Conservation (phyloP, 2,329 filamentous ascomycete genomes). For the Penicillium sp. region DNA sequence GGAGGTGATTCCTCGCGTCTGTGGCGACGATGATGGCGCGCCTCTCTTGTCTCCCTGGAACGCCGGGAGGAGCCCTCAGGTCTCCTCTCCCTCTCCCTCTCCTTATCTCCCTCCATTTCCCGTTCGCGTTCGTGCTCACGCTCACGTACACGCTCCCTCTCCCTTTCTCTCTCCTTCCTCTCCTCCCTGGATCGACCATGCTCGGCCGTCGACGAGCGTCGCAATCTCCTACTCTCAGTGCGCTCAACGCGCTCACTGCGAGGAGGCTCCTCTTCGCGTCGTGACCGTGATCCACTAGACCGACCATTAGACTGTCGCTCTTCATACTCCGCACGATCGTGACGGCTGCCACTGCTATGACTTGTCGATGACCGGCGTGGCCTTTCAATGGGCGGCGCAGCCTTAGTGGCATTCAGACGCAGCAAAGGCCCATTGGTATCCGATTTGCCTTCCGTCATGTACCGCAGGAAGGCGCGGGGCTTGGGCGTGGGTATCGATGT, state of each 20-base stretch:
- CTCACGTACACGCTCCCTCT: conserved; percentile 7
- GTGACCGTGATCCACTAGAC: conserved; percentile 26
- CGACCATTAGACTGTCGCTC: conserved; percentile 22
- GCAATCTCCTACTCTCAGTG: conserved; percentile 15
- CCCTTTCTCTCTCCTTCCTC: conserved; percentile 20
- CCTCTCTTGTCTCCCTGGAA: conserved; percentile 19
- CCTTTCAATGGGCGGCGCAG: conserved; percentile 30
- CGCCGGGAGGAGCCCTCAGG: conserved; percentile 23
- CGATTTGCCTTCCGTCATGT: conserved; percentile 41
- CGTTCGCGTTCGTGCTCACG: conserved; percentile 11
- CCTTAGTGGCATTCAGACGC: conserved; percentile 36
- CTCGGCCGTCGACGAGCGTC: conserved; percentile 22
- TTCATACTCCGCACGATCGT: conserved; percentile 22
- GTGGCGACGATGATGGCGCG: conserved; percentile 24
- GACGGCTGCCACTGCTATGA: conserved; percentile 27
- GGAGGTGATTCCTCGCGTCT: conserved; percentile 29
- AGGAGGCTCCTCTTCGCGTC: conserved; percentile 26
- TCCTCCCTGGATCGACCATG: conserved; percentile 19
- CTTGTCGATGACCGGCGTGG: conserved; percentile 32
- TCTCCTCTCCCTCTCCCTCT: conserved; percentile 9
- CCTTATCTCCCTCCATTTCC: conserved; percentile 13
- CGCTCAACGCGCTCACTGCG: background rate
- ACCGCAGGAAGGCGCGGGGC: conserved; percentile 33
- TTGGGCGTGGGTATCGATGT: conserved; percentile 18
- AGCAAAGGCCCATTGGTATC: conserved; percentile 41